Evolutionary conservation across 2,329 filamentous ascomycete genomes (phyloP).

Genomic region (Venturia pyrina): DNA sequence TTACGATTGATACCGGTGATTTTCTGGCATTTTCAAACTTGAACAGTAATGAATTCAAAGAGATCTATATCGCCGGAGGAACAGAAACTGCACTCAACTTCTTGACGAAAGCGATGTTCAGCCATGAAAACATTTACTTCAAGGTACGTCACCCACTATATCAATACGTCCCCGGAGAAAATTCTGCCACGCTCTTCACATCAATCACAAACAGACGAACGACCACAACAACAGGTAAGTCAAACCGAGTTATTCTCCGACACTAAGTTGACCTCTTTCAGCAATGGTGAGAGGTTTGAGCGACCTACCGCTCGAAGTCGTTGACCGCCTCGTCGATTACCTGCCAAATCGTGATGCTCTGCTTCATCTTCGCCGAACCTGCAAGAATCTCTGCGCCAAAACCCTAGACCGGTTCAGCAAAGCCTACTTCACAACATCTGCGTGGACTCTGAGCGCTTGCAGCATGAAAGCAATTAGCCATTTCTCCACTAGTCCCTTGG

Average conservation of each 20-base stretch:
- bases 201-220: neutral
- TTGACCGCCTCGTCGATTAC: conserved; percentile 2
- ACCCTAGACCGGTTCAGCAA: neutral
- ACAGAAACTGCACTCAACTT: too few relatives aligned
- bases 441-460: neutral
- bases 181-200: too few relatives aligned
- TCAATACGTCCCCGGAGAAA: too few relatives aligned
- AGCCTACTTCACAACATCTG: neutral
- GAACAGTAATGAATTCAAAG: too few relatives aligned
- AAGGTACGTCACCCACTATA: neutral
- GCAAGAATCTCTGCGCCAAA: neutral
- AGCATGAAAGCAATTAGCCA: neutral
- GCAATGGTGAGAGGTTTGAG: neutral
- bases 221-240: neutral
- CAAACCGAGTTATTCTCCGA: neutral
- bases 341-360: conserved; percentile 4
- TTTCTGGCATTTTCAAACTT: too few relatives aligned
- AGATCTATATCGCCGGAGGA: too few relatives aligned
- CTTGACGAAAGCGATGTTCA: too few relatives aligned
- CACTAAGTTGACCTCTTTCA: neutral
- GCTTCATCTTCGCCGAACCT: neutral
- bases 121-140: too few relatives aligned
- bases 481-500: neutral
- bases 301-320: neutral
- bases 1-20: too few relatives aligned